These are phyloP conservation scores for Striga hermonthica DNA, from an alignment of 305 asterid genomes.

Conservation along the genomic window DNA sequence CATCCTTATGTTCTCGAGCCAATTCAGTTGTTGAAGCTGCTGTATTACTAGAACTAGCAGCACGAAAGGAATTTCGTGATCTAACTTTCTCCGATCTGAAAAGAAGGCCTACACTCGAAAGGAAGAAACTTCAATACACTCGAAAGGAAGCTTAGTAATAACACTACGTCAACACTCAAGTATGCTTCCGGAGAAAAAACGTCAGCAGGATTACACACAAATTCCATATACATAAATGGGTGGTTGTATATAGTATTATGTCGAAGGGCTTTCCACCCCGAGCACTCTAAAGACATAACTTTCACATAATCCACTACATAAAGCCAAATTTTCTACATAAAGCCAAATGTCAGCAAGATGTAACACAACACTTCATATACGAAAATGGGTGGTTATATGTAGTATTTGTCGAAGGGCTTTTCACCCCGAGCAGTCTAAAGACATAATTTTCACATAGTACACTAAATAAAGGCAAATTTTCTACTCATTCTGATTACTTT, in stretches of 20 bases:
- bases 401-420: neutral
- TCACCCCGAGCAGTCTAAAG: neutral
- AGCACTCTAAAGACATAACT: neutral
- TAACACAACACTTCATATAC: neutral
- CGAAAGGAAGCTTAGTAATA: neutral
- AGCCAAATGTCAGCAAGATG: constrained; percentile 5
- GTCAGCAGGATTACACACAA: neutral
- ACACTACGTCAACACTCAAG: neutral
- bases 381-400: too few species aligned
- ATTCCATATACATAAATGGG: neutral
- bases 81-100: constrained; percentile 34
- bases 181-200: neutral
- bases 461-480: neutral
- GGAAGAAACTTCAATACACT: neutral
- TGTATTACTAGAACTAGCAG: constrained; percentile 43
- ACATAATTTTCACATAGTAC: constrained; percentile 3
- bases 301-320: neutral
- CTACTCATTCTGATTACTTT: neutral
- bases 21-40: constrained; percentile 38
- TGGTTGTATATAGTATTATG: neutral
- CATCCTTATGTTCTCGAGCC: constrained; percentile 34
- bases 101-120: constrained; percentile 37
- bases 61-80: constrained; percentile 30
- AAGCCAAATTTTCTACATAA: neutral
- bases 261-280: constrained; percentile 2